Conservation (phyloP, 2,329 filamentous ascomycete species). For the Ophiostoma tasmaniense region DNA sequence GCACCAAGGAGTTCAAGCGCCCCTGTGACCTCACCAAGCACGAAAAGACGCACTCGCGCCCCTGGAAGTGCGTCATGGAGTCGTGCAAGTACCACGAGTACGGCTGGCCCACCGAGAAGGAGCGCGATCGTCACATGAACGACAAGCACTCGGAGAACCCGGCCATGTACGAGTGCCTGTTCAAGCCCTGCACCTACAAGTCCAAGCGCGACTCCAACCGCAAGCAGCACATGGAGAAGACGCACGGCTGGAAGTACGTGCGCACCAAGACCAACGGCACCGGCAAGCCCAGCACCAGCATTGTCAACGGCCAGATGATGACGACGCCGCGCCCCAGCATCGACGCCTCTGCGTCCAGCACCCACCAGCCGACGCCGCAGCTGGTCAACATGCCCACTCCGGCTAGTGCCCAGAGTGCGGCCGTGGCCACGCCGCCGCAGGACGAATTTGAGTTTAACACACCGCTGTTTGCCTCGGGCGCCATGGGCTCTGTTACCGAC, state of each 20-base stretch:
- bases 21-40: slow-evolving; percentile 98
- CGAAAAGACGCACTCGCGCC: slow-evolving; percentile 93
- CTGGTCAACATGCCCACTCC: slow-evolving; percentile 56
- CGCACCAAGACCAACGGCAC: slow-evolving; percentile 81
- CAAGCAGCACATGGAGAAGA: slow-evolving; percentile 99
- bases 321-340: slow-evolving; percentile 30
- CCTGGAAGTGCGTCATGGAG: slow-evolving; percentile 79
- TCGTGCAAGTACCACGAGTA: slow-evolving; percentile 84
- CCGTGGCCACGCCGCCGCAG: slow-evolving; percentile 49
- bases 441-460: slow-evolving; percentile 29
- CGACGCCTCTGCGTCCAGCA: slow-evolving; percentile 32
- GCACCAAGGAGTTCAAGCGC: slow-evolving; percentile 88
- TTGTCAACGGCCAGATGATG: neutral
- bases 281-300: slow-evolving; percentile 23
- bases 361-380: slow-evolving; percentile 47
- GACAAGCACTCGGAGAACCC: slow-evolving; percentile 85
- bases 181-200: slow-evolving; percentile 77
- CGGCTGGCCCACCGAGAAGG: slow-evolving; percentile 96
- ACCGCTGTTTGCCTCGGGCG: neutral
- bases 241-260: slow-evolving; percentile 82
- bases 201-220: slow-evolving; percentile 95
- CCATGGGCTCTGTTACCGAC: slow-evolving; percentile 20
- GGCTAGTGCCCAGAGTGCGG: slow-evolving; percentile 46
- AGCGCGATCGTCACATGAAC: slow-evolving; percentile 90
- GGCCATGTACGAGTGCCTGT: slow-evolving; percentile 74